Conservation (phyloP, 192 early-diverging fungal genomes). For the Podila horticola region DNA sequence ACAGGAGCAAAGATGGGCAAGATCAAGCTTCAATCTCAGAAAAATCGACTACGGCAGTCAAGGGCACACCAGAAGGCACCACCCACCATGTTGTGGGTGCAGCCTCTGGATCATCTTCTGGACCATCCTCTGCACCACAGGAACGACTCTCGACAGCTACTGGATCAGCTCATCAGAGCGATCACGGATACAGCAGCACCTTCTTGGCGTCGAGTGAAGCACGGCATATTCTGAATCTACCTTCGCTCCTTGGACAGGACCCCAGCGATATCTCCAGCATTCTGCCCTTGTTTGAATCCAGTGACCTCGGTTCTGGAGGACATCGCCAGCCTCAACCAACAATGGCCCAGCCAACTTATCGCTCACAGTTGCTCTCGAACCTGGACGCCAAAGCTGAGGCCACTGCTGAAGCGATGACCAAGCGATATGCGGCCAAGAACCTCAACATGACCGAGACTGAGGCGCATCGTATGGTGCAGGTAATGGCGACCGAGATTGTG, state of each 20-base stretch:
- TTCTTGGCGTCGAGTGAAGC: slow-evolving; percentile 30
- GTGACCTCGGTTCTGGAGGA: background rate
- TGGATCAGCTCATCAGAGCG: background rate
- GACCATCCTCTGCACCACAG: background rate
- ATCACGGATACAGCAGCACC: slow-evolving; percentile 4
- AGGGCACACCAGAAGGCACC: too few relatives aligned
- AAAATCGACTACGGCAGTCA: too few relatives aligned
- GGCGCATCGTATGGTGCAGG: slow-evolving; percentile 42
- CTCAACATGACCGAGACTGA: slow-evolving; percentile 50
- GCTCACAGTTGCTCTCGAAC: background rate
- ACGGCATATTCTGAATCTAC: slow-evolving; percentile 38
- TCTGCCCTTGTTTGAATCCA: slow-evolving; percentile 3
- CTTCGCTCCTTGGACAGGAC: slow-evolving; percentile 28
- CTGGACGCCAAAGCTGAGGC: slow-evolving; percentile 18
- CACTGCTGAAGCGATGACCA: slow-evolving; percentile 42
- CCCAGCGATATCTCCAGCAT: slow-evolving; percentile 23
- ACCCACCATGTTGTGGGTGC: too few relatives aligned
- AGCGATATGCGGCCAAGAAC: slow-evolving; percentile 43
- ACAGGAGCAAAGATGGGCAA: too few relatives aligned
- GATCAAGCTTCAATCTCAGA: too few relatives aligned
- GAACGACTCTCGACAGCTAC: background rate
- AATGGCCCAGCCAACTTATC: background rate
- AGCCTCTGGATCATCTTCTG: background rate
- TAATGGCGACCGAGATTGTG: slow-evolving; percentile 42
- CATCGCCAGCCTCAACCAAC: background rate